phyloP scores from a whole-genome alignment of 163 green algal species.

The Chlamydomonas reinhardtii region DNA sequence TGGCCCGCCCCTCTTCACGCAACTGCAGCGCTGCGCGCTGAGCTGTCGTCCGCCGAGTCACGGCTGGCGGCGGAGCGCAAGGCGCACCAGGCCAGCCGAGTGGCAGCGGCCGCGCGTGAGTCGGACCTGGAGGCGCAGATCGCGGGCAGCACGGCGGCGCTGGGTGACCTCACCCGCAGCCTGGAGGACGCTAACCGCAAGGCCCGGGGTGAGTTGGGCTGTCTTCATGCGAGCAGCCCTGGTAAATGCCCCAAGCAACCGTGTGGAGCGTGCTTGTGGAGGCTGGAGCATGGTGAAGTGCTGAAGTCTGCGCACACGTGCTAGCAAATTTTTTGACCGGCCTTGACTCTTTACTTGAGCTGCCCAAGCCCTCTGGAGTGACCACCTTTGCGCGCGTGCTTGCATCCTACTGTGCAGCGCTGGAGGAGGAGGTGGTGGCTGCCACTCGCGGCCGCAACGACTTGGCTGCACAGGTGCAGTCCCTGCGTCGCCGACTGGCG shows the following conservation, averaged over 20 bases:
- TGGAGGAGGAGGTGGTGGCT: constrained; percentile 13
- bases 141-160: constrained; percentile 53
- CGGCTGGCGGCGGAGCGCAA: constrained; percentile 78
- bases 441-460: constrained; percentile 79
- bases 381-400: no score
- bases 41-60: constrained; percentile 71
- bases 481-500: constrained; percentile 75
- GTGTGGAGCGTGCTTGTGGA: no score
- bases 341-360: no score
- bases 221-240: no score
- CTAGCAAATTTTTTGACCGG: no score
- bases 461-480: constrained; percentile 72
- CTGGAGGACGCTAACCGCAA: constrained; percentile 50
- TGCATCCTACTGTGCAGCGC: background rate
- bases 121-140: constrained; percentile 72
- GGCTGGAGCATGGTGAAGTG: no score
- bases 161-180: constrained; percentile 63
- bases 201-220: constrained; percentile 18
- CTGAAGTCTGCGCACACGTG: no score
- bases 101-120: constrained; percentile 63
- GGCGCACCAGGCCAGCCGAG: constrained; percentile 55
- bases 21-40: constrained; percentile 62
- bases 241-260: no score
- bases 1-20: no score
- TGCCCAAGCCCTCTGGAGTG: no score